phyloP scores from a whole-genome alignment of 2,329 filamentous ascomycete genomes.

The Colletotrichum graminicola region DNA sequence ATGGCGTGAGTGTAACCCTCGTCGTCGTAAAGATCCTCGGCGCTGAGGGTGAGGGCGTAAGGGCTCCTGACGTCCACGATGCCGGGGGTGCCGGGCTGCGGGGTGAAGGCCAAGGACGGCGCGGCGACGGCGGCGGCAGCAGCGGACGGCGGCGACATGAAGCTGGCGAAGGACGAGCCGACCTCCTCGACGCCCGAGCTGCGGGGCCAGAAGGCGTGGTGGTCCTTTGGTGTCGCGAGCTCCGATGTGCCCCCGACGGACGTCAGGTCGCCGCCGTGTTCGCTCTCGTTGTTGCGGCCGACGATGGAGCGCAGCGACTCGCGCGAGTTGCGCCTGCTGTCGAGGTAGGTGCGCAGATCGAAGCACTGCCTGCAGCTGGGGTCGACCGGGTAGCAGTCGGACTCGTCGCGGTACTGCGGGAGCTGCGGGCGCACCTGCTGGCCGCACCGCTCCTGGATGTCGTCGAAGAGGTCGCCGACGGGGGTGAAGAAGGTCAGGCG shows the following conservation, averaged over 20 bases:
- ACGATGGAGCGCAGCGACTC: slow-evolving; percentile 59
- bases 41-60: slow-evolving; percentile 53
- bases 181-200: slow-evolving; percentile 52
- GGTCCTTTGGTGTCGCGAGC: slow-evolving; percentile 56
- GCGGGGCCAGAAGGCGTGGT: slow-evolving; percentile 47
- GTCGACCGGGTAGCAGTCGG: slow-evolving; percentile 55
- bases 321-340: slow-evolving; percentile 57
- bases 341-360: slow-evolving; percentile 55
- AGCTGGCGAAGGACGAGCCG: slow-evolving; percentile 50
- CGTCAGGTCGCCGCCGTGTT: slow-evolving; percentile 53
- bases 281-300: slow-evolving; percentile 51
- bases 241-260: slow-evolving; percentile 56
- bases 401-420: slow-evolving; percentile 56
- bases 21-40: slow-evolving; percentile 52
- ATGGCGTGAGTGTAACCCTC: background rate
- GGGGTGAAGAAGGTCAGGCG: slow-evolving; percentile 59
- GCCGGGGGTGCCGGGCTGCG: slow-evolving; percentile 48
- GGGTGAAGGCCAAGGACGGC: slow-evolving; percentile 45
- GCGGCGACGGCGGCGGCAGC: too few relatives aligned
- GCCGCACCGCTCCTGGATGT: slow-evolving; percentile 59
- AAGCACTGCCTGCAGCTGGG: slow-evolving; percentile 58
- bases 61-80: slow-evolving; percentile 54
- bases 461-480: slow-evolving; percentile 58
- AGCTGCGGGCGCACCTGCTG: slow-evolving; percentile 55
- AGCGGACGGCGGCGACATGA: slow-evolving; percentile 46